Evolutionary conservation across 495 filamentous ascomycete species (phyloP).

Genomic region (Penicillium longicatenatum): DNA sequence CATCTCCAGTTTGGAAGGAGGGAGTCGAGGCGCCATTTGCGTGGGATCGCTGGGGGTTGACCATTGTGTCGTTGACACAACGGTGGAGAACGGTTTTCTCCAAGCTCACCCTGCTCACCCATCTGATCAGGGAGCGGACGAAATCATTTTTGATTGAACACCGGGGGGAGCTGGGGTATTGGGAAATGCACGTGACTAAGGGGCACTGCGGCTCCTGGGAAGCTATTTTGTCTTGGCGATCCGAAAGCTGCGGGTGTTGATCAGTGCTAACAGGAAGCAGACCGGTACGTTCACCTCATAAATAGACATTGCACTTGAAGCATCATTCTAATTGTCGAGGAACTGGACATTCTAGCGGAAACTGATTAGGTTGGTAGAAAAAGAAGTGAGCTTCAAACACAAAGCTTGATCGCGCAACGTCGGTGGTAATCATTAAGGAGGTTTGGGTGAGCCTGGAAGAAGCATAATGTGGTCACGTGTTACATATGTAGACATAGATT

Average conservation of each 20-base stretch:
- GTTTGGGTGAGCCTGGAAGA: constrained; percentile 5
- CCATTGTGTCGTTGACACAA: not conserved
- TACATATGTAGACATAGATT: not conserved
- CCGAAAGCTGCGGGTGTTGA: constrained; percentile 9
- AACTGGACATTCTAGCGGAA: too few relatives aligned
- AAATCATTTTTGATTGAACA: constrained; percentile 8
- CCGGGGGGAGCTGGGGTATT: constrained; percentile 9
- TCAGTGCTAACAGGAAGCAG: constrained; percentile 7
- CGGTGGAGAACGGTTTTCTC: constrained; percentile 6
- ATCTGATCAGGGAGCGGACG: constrained; percentile 10
- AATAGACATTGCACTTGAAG: constrained; percentile 5
- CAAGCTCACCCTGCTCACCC: constrained; percentile 15
- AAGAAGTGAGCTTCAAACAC: too few relatives aligned
- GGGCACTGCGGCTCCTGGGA: constrained; percentile 5
- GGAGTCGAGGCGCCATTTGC: constrained; percentile 11
- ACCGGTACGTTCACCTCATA: constrained; percentile 6
- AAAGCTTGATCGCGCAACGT: not conserved
- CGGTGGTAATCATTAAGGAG: constrained; percentile 7
- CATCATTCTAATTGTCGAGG: not conserved
- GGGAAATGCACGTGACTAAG: constrained; percentile 8
- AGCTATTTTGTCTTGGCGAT: constrained; percentile 8
- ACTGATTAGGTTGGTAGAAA: too few relatives aligned
- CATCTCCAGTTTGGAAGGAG: constrained; percentile 4
- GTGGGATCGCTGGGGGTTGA: not conserved
- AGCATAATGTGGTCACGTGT: constrained; percentile 5